A percentile compares a stretch with the other conserved stretches of the same genome.
Evolutionary conservation across 495 filamentous ascomycete species (phyloP).

Genomic region (Staphylotrichum longicolle): DNA sequence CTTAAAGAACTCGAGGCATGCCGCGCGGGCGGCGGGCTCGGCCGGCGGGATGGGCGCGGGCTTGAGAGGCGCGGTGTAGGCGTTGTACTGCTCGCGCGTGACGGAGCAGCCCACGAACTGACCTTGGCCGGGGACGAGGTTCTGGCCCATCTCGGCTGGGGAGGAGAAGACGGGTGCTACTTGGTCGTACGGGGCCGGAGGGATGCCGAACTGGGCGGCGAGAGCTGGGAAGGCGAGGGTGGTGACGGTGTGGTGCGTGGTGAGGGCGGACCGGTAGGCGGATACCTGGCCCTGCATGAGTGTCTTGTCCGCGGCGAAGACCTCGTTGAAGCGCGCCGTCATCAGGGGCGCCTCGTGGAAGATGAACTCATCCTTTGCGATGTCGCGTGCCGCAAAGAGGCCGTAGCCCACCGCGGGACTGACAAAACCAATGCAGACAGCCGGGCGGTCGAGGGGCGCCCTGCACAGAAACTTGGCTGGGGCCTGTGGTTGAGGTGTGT

Average conservation of each 20-base stretch:
- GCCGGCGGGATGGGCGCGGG: neutral
- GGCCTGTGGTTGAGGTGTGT: constrained; percentile 17
- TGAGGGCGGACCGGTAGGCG: constrained; percentile 17
- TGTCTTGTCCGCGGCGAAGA: constrained; percentile 12
- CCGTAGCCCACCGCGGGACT: constrained; percentile 29
- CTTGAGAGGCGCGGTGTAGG: constrained; percentile 6
- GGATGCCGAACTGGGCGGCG: constrained; percentile 18
- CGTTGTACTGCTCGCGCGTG: constrained; percentile 26
- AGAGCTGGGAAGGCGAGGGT: constrained; percentile 22
- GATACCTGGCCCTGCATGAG: constrained; percentile 17
- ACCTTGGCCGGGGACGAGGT: constrained; percentile 26
- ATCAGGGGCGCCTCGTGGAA: constrained; percentile 32
- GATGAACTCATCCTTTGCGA: constrained; percentile 29
- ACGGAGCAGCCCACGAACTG: constrained; percentile 17
- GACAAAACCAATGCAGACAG: constrained; percentile 27
- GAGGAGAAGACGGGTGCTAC: neutral
- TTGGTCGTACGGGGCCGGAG: constrained; percentile 3
- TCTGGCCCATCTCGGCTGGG: constrained; percentile 14
- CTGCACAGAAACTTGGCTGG: constrained; percentile 15
- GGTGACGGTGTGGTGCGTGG: neutral
- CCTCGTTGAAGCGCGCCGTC: constrained; percentile 28
- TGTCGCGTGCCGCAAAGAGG: constrained; percentile 31
- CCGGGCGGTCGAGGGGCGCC: constrained; percentile 21
- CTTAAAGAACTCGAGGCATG: constrained; percentile 29
- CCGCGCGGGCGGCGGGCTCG: constrained; percentile 12